These are phyloP conservation scores for Heliamphora pulchella DNA, from an alignment of 179 eudicot genomes.

Conservation along the genomic window DNA sequence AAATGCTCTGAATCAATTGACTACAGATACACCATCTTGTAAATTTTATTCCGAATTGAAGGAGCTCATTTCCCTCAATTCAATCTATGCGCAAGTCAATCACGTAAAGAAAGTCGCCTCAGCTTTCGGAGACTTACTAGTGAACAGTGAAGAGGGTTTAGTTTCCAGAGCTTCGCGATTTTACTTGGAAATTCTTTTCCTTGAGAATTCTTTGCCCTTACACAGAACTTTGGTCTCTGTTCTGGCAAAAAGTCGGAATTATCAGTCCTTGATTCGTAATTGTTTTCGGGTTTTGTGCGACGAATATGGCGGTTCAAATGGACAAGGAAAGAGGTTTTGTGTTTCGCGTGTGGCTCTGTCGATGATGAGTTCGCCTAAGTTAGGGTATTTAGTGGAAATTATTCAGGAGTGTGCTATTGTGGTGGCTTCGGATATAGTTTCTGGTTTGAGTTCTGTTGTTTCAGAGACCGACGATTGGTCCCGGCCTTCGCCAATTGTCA, in stretches of 20 bases:
- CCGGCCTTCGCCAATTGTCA: constrained; percentile 71
- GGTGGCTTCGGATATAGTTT: constrained; percentile 58
- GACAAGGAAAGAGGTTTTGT: constrained; percentile 67
- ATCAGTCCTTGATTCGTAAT: constrained; percentile 34
- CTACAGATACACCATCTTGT: constrained; percentile 14
- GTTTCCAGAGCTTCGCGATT: constrained; percentile 40
- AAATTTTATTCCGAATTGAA: constrained; percentile 34
- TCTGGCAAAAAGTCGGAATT: constrained; percentile 45
- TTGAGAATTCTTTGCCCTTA: constrained; percentile 73
- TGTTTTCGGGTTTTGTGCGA: constrained; percentile 58
- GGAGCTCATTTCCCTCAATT: constrained; percentile 49
- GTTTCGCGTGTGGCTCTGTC: constrained; percentile 75
- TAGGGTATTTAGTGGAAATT: constrained; percentile 68
- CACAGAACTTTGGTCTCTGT: constrained; percentile 60
- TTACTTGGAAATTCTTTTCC: constrained; percentile 63
- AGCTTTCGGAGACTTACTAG: constrained; percentile 43
- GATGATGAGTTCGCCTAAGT: constrained; percentile 81
- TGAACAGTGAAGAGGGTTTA: constrained; percentile 23
- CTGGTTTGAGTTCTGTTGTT: constrained; percentile 52
- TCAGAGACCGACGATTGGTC: constrained; percentile 47
- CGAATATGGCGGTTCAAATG: constrained; percentile 47
- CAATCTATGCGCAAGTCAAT: constrained; percentile 69
- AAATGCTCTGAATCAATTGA: constrained; percentile 34
- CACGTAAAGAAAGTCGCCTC: constrained; percentile 54
- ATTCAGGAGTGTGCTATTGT: constrained; percentile 68